Percentiles rank a stretch among this genome's conserved stretches.
phyloP scores from a whole-genome alignment of 257 asterid species.

The Mentha longifolia region DNA sequence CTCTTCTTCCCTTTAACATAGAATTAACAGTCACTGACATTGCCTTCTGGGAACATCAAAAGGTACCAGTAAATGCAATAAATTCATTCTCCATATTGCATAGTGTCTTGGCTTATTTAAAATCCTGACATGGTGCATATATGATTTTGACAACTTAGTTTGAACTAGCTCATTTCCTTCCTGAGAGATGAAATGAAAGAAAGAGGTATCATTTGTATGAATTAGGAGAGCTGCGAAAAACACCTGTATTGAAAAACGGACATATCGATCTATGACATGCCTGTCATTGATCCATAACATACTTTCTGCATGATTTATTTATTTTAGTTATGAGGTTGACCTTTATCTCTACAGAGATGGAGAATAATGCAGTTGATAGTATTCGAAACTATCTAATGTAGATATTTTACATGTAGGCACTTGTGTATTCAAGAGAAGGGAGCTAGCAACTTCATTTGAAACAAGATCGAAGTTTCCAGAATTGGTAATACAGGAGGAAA shows the following conservation, averaged over 20 bases:
- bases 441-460: slow-evolving; percentile 92
- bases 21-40: slow-evolving; percentile 14
- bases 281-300: neutral
- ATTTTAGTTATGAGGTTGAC: neutral
- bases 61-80: neutral
- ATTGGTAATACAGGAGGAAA: slow-evolving; percentile 94
- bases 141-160: neutral
- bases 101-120: slow-evolving; percentile 3
- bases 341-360: slow-evolving; percentile 21
- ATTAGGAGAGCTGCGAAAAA: neutral
- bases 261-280: slow-evolving; percentile 12
- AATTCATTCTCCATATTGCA: slow-evolving; percentile 3
- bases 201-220: neutral
- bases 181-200: neutral
- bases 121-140: neutral
- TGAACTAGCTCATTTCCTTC: slow-evolving; percentile 6
- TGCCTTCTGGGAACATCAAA: slow-evolving; percentile 21
- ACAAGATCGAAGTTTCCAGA: slow-evolving; percentile 97
- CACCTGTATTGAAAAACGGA: slow-evolving; percentile 1
- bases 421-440: slow-evolving; percentile 81
- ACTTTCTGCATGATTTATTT: neutral
- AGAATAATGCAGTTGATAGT: slow-evolving; percentile 12
- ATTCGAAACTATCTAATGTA: slow-evolving; percentile 24
- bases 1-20: slow-evolving; percentile 11
- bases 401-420: slow-evolving; percentile 56